Conservation (phyloP, 2,329 filamentous ascomycete species). For the Botrytis hyacinthi region DNA sequence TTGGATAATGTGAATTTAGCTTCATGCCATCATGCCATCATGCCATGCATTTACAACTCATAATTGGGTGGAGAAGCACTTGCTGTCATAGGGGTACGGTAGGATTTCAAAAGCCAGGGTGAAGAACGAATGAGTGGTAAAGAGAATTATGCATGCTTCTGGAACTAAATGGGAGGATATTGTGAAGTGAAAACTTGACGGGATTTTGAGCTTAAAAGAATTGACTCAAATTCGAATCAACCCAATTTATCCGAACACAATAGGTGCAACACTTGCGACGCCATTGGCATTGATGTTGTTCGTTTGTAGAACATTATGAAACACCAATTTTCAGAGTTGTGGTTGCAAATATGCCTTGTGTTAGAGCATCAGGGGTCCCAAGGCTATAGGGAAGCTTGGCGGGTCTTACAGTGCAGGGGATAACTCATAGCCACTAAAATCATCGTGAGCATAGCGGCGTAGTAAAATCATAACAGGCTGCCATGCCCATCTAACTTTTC, state of each 20-base stretch:
- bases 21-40: too few relatives aligned
- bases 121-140: not conserved
- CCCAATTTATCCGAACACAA: not conserved
- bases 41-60: constrained; percentile 16
- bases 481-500: constrained; percentile 4
- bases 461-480: constrained; percentile 10
- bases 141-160: not conserved
- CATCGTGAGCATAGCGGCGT: constrained; percentile 15
- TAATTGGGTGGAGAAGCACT: constrained; percentile 16
- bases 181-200: not conserved
- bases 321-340: constrained; percentile 13
- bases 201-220: not conserved
- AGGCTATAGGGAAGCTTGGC: constrained; percentile 8
- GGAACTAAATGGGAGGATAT: not conserved
- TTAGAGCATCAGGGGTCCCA: constrained; percentile 12
- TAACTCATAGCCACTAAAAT: constrained; percentile 12
- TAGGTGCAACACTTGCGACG: constrained; percentile 10
- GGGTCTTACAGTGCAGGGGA: not conserved
- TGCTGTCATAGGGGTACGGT: constrained; percentile 1
- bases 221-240: constrained; percentile 4
- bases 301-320: constrained; percentile 12
- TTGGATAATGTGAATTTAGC: not conserved
- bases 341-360: constrained; percentile 11
- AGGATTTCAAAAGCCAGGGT: not conserved
- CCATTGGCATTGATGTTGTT: constrained; percentile 1